phyloP scores from a whole-genome alignment of 768 basidiomycete genomes.

The Baorangia bicolor region DNA sequence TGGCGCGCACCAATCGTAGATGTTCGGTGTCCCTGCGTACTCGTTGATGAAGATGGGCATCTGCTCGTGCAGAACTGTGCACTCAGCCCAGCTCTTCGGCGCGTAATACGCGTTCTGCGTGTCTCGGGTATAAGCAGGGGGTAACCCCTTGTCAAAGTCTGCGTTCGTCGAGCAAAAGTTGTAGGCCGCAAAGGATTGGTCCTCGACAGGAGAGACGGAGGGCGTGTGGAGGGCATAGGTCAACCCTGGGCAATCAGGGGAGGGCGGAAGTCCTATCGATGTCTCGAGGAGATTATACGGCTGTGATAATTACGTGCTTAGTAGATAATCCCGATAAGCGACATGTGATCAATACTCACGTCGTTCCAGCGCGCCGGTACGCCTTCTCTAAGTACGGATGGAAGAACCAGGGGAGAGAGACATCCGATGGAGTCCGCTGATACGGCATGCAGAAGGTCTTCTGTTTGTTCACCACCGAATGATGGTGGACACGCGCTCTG shows the following conservation, averaged over 20 bases:
- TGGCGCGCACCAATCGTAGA: constrained; percentile 29
- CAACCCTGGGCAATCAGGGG: constrained; percentile 22
- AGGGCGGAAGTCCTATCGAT: constrained; percentile 27
- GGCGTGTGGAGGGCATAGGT: constrained; percentile 28
- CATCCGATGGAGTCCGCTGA: constrained; percentile 24
- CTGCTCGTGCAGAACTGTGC: constrained; percentile 12
- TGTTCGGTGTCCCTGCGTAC: constrained; percentile 10
- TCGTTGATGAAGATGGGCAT: constrained; percentile 33
- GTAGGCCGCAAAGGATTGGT: constrained; percentile 23
- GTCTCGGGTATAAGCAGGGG: constrained; percentile 14
- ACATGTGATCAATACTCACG: constrained; percentile 23
- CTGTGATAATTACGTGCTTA: constrained; percentile 26
- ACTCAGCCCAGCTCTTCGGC: constrained; percentile 31
- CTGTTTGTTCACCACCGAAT: constrained; percentile 19
- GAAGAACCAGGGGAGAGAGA: constrained; percentile 33
- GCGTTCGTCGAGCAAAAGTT: constrained; percentile 11
- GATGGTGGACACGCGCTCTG: constrained; percentile 10
- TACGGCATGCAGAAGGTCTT: constrained; percentile 23
- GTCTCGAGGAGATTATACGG: constrained; percentile 36
- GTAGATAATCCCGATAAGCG: constrained; percentile 7
- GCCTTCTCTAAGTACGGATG: constrained; percentile 30
- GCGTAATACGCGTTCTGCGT: constrained; percentile 20
- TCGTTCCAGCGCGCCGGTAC: constrained; percentile 34
- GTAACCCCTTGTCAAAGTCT: constrained; percentile 11
- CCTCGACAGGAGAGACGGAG: constrained; percentile 25